phyloP scores from a whole-genome alignment of 768 basidiomycete species.

The Boletus reticulatus region DNA sequence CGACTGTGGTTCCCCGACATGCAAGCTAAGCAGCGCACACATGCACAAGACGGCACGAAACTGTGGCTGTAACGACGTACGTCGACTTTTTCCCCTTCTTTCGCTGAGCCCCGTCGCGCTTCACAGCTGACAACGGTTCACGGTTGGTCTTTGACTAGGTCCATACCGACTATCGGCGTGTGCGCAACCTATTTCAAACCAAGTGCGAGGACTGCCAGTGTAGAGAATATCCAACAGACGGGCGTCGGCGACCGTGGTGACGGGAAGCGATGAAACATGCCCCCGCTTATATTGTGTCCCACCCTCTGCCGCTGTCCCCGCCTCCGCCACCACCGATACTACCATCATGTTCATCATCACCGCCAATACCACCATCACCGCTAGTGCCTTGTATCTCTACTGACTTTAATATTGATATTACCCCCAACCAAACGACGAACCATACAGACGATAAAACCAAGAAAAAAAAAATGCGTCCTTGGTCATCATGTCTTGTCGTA shows the following conservation, averaged over 20 bases:
- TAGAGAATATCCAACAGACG: constrained; percentile 33
- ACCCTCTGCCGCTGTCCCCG: neutral
- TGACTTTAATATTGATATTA: neutral
- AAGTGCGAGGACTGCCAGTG: constrained; percentile 56
- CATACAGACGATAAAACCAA: too few relatives aligned
- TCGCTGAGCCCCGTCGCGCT: neutral
- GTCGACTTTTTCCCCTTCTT: neutral
- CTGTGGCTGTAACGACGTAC: constrained; percentile 53
- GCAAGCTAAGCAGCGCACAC: constrained; percentile 56
- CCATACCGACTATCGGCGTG: constrained; percentile 48
- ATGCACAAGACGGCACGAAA: constrained; percentile 56
- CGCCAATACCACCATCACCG: neutral
- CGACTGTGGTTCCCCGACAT: constrained; percentile 53
- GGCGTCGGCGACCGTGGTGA: constrained; percentile 25
- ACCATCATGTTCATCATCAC: neutral
- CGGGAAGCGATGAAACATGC: neutral
- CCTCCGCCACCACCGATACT: constrained; percentile 6
- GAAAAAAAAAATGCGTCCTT: neutral
- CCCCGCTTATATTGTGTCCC: neutral
- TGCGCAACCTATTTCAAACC: constrained; percentile 65
- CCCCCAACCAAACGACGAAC: neutral
- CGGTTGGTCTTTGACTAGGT: constrained; percentile 23
- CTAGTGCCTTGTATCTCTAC: constrained; percentile 1
- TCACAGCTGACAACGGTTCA: neutral
- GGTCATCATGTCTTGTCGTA: neutral